These are phyloP conservation scores for Paulownia fortunei DNA, from an alignment of 257 asterid species.

Conservation along the genomic window DNA sequence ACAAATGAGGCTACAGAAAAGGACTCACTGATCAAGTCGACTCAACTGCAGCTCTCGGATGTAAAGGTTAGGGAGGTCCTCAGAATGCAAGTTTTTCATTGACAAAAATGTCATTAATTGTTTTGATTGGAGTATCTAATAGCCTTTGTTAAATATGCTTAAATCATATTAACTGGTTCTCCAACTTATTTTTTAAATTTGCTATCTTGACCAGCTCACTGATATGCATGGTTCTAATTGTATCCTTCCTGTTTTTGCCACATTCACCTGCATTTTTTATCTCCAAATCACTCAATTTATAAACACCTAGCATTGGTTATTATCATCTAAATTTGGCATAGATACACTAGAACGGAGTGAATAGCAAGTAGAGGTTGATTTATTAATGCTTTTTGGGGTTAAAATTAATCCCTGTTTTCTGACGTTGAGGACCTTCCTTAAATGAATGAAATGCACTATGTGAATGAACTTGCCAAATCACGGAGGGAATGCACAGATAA, in stretches of 20 bases:
- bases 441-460: no score
- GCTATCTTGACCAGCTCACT: background rate
- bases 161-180: background rate
- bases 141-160: no score
- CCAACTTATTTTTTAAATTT: background rate
- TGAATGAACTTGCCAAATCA: no score
- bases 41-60: constrained; percentile 85
- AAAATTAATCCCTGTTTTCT: background rate
- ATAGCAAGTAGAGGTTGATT: background rate
- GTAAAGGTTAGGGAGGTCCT: constrained; percentile 58
- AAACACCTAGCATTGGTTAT: constrained; percentile 1
- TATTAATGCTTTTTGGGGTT: background rate
- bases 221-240: background rate
- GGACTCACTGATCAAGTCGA: constrained; percentile 67
- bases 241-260: background rate
- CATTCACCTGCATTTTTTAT: background rate
- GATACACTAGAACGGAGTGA: background rate
- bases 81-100: background rate
- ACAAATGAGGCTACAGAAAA: constrained; percentile 64
- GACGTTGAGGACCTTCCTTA: background rate
- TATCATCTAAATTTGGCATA: background rate
- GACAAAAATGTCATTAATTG: background rate
- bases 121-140: no score
- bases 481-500: no score
- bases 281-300: background rate